Evolutionary conservation across 2,329 filamentous ascomycete genomes (phyloP).

Genomic region (Colletotrichum lini): DNA sequence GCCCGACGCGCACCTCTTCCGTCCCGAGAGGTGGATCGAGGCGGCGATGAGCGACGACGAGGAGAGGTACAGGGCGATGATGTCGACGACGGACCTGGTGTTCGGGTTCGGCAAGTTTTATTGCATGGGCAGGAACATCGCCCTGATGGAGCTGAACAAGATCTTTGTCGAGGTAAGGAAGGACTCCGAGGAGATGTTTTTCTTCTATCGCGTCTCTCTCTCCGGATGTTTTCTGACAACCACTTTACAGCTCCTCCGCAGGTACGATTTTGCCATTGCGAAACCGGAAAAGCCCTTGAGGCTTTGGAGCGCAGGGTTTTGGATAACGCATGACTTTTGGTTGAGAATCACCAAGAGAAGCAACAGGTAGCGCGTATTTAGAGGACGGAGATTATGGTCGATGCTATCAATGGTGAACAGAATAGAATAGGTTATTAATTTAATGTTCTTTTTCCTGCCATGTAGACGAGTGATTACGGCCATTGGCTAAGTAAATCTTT

Average conservation of each 20-base stretch:
- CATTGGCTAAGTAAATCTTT: too few species aligned
- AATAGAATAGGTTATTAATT: too few species aligned
- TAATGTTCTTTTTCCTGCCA: too few species aligned
- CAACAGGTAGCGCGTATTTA: background rate
- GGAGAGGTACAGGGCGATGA: constrained; percentile 52
- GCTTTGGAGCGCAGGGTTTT: constrained; percentile 43
- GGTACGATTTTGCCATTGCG: constrained; percentile 44
- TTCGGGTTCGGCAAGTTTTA: constrained; percentile 59
- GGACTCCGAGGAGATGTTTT: constrained; percentile 41
- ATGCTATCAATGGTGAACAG: background rate
- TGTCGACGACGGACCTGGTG: constrained; percentile 56
- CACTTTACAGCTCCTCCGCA: constrained; percentile 42
- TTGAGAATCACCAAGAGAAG: constrained; percentile 39
- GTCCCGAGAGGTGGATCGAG: constrained; percentile 64
- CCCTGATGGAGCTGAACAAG: constrained; percentile 61
- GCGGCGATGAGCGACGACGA: constrained; percentile 48
- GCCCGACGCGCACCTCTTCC: constrained; percentile 59
- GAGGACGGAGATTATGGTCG: too few species aligned
- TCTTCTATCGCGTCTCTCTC: too few species aligned
- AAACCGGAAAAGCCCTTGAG: constrained; percentile 43
- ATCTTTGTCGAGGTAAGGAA: constrained; percentile 57
- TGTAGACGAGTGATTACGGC: too few species aligned
- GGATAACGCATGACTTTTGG: constrained; percentile 46
- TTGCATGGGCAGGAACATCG: constrained; percentile 62
- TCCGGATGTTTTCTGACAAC: accelerated